A percentile compares a stretch with the other conserved stretches of the same genome.
These are phyloP conservation scores for Chaetomium strumarium DNA, from an alignment of 2,329 filamentous ascomycete genomes.

Conservation along the genomic window DNA sequence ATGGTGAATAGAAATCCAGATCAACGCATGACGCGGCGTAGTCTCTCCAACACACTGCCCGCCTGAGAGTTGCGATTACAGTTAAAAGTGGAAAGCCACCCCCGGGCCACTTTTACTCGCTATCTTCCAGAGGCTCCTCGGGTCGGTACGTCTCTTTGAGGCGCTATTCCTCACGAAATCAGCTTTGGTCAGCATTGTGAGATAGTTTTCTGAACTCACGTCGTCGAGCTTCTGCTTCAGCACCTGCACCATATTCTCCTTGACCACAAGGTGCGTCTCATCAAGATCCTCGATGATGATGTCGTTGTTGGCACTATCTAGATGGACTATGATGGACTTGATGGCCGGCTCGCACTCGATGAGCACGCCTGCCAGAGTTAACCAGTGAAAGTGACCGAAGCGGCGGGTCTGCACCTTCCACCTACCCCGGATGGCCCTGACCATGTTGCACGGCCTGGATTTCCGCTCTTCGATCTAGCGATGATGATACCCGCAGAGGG, in stretches of 20 bases:
- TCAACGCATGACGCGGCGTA: too few species aligned
- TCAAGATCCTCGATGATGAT: conserved; percentile 78
- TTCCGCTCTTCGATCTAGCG: too few species aligned
- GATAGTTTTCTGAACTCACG: conserved; percentile 37
- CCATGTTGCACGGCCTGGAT: not conserved
- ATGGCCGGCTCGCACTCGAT: conserved; percentile 82
- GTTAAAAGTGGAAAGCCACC: not conserved
- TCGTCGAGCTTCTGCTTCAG: conserved; percentile 65
- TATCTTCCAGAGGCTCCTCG: conserved; percentile 26
- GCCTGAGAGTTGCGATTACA: not conserved
- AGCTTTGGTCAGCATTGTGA: not conserved
- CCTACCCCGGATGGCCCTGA: conserved; percentile 23
- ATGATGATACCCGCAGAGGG: too few species aligned
- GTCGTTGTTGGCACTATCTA: conserved; percentile 63
- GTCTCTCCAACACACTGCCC: too few species aligned
- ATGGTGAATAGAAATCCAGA: too few species aligned
- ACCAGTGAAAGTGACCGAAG: not conserved
- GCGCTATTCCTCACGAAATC: conserved; percentile 18
- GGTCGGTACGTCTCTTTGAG: conserved; percentile 32
- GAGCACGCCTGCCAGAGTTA: conserved; percentile 53
- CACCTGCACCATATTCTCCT: conserved; percentile 63
- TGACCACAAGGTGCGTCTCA: conserved; percentile 68
- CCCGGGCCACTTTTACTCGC: conserved; percentile 12
- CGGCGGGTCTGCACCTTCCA: too few species aligned
- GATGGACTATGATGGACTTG: conserved; percentile 76